These are phyloP conservation scores for Aspergillus kassunensis DNA, from an alignment of 495 filamentous ascomycete species.

Conservation along the genomic window DNA sequence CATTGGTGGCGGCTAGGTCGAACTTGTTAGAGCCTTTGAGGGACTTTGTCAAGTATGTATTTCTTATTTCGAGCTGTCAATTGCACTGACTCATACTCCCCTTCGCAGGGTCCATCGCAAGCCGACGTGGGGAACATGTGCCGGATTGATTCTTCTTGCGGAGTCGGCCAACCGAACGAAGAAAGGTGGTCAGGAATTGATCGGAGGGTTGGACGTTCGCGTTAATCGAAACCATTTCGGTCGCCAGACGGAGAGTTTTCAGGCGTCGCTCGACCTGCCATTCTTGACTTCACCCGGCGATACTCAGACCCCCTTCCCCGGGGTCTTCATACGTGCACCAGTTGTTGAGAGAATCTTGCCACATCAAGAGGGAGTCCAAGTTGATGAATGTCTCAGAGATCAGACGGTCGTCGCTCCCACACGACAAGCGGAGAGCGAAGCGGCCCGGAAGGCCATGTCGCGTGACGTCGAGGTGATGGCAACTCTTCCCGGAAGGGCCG, in stretches of 20 bases:
- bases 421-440: slow-evolving; percentile 41
- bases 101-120: slow-evolving; percentile 51
- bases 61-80: slow-evolving; percentile 5
- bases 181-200: slow-evolving; percentile 85
- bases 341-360: slow-evolving; percentile 82
- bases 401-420: slow-evolving; percentile 69
- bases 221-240: slow-evolving; percentile 97
- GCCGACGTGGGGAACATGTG: slow-evolving; percentile 95
- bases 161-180: slow-evolving; percentile 87
- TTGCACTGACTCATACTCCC: slow-evolving; percentile 22
- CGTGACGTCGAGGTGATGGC: slow-evolving; percentile 48
- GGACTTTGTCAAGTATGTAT: slow-evolving; percentile 84
- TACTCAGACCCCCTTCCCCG: slow-evolving; percentile 59
- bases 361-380: slow-evolving; percentile 47
- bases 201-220: slow-evolving; percentile 86
- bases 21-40: slow-evolving; percentile 79
- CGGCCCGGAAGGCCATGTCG: slow-evolving; percentile 37
- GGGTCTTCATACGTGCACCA: slow-evolving; percentile 91
- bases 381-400: slow-evolving; percentile 44
- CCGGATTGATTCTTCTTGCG: slow-evolving; percentile 86
- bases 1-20: slow-evolving; percentile 77
- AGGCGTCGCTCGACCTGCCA: slow-evolving; percentile 67
- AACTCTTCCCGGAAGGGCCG: slow-evolving; percentile 45
- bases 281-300: slow-evolving; percentile 51
- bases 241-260: slow-evolving; percentile 89